Conservation (phyloP, 805 yeast genomes). For the Candida boidinii region DNA sequence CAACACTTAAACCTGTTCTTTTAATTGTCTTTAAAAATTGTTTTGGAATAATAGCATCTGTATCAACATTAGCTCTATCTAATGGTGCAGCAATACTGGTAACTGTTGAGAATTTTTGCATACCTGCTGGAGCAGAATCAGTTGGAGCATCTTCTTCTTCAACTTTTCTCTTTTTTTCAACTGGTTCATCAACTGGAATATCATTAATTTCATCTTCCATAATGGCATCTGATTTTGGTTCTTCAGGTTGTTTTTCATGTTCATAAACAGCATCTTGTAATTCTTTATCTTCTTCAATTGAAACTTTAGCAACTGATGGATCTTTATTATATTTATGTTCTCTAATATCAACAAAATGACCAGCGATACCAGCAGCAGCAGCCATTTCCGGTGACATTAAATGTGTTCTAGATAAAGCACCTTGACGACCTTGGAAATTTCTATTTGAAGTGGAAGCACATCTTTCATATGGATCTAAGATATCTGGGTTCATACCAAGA, state of each 20-base stretch:
- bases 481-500: conserved; percentile 98
- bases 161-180: conserved; percentile 12
- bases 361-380: conserved; percentile 93
- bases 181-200: conserved; percentile 41
- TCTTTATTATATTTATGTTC: conserved; percentile 55
- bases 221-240: conserved; percentile 34
- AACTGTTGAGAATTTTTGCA: conserved; percentile 67
- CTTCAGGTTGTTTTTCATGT: conserved; percentile 54
- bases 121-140: conserved; percentile 38
- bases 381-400: conserved; percentile 99
- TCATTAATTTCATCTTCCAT: conserved; percentile 57
- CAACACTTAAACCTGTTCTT: conserved; percentile 85
- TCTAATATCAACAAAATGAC: conserved; percentile 87
- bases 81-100: conserved; percentile 91
- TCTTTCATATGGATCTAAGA: conserved; percentile 88
- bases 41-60: conserved; percentile 98
- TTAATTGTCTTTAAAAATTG: conserved; percentile 97
- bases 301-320: conserved; percentile 44
- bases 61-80: conserved; percentile 91
- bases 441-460: conserved; percentile 99
- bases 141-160: conserved; percentile 23
- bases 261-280: conserved; percentile 64
- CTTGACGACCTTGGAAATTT: conserved; percentile 99
- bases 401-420: conserved; percentile 92
- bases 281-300: conserved; percentile 42